Evolutionary conservation across 371 early-diverging fungal genomes (phyloP).

Genomic region (Haplosporangium sp.): DNA sequence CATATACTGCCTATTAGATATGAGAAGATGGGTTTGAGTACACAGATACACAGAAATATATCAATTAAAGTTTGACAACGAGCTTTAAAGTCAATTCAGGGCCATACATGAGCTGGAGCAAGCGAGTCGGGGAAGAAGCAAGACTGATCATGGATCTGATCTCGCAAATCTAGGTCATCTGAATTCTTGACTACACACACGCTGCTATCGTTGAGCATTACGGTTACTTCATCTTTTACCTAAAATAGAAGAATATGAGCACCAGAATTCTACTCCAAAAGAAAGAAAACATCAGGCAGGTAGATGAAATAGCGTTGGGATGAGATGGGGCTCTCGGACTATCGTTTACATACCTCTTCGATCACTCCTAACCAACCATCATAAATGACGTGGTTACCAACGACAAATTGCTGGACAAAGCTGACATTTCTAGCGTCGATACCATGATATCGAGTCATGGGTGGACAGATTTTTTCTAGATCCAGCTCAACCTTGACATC

Average conservation of each 20-base stretch:
- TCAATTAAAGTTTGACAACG: neutral
- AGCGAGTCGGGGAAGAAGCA: conserved; percentile 53
- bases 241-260: conserved; percentile 11
- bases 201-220: conserved; percentile 47
- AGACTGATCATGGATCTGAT: conserved; percentile 54
- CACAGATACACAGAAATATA: neutral
- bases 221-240: conserved; percentile 55
- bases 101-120: conserved; percentile 40
- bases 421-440: conserved; percentile 52
- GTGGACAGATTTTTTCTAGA: conserved; percentile 49
- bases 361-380: conserved; percentile 57
- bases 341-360: conserved; percentile 36
- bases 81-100: neutral
- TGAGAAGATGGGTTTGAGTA: neutral
- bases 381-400: conserved; percentile 50
- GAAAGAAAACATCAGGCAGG: neutral
- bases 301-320: neutral
- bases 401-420: conserved; percentile 52
- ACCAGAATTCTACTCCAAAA: neutral
- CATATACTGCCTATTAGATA: conserved; percentile 28
- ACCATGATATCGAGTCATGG: conserved; percentile 38
- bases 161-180: conserved; percentile 48
- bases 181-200: conserved; percentile 54
- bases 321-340: conserved; percentile 1
- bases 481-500: conserved; percentile 52